Percentiles rank a stretch among this genome's conserved stretches.
phyloP scores from a whole-genome alignment of 345 rosid genomes.

The Syzygium oleosum region DNA sequence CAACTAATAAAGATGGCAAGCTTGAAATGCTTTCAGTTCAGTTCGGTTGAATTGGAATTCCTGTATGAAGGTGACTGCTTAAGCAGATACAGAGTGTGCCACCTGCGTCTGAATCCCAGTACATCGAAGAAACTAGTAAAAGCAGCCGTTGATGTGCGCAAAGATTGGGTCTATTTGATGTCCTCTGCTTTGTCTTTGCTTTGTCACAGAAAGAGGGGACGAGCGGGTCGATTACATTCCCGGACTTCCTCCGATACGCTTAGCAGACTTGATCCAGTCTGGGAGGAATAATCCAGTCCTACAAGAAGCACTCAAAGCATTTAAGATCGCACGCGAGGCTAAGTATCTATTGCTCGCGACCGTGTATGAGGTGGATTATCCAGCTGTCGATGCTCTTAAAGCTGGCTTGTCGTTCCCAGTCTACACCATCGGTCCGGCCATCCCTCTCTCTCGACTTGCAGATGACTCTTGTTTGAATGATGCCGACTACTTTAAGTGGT shows the following conservation, averaged over 20 bases:
- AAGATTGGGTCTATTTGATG: too few relatives aligned
- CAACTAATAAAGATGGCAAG: not conserved
- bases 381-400: not conserved
- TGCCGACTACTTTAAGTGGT: conserved; percentile 11
- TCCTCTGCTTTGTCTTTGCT: not conserved
- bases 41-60: not conserved
- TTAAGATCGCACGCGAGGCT: not conserved
- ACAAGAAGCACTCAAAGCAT: not conserved
- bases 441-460: conserved; percentile 18
- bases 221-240: not conserved
- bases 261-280: not conserved
- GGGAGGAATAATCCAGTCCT: not conserved
- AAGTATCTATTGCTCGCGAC: not conserved
- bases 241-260: not conserved
- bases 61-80: too few relatives aligned
- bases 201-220: not conserved
- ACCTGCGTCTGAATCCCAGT: too few relatives aligned
- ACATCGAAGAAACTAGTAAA: too few relatives aligned
- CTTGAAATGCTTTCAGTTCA: not conserved
- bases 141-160: too few relatives aligned
- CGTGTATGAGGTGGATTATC: not conserved
- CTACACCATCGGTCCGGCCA: conserved; percentile 35
- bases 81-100: too few relatives aligned
- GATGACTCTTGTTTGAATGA: not conserved
- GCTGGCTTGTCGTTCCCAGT: conserved; percentile 2